Base-by-base conservation (phyloP, 345 rosid species). In the Moricandia arvensis region DNA sequence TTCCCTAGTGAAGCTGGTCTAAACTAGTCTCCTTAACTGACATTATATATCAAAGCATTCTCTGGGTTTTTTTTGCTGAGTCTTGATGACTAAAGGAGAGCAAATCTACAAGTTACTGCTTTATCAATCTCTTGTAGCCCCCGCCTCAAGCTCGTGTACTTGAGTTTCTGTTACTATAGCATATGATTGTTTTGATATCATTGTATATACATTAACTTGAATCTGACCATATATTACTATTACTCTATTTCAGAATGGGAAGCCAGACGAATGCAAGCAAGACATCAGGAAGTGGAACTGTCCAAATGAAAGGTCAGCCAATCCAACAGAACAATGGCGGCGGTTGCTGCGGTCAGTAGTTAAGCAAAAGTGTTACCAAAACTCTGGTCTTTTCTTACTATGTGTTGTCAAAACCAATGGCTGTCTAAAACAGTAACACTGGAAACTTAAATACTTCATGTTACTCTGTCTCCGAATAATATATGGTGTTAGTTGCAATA, bases 221-320 rank as follows among this genome's bases (percentile, higher is more conserved):
- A 33, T 34, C 15, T 71, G 63, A 66, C 15, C 55, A 16, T 4
- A 64, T 21, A 2, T 47, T 6, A 47, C 6, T 8, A 37, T n/a
- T 45, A 43, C 67, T 35, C 10, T 15, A 29, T 29, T 49, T 49
- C 91, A 88, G 97, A 77, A 87, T 87, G 93, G 88, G 95, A 55
- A 89, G 70, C 81, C 97, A 88, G 83, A 86, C 90, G 27, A 75
- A 81, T 9, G 88, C 85, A 12, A 83, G 66, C 82, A 89, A 80
- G 82, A 66, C 88, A 17, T 26, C 87, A 0, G 91, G 88, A 35
- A 76, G 81, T 43, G 93, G 87, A 45, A 79, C 81, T 43, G 93
- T 91, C 41, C 77, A 89, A 66, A 87, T 91, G 86, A 91, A 82
- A 85, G 97, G 97, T 63, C 91, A 87, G 79, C 91, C 93, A 33